Evolutionary conservation across 2,329 filamentous ascomycete genomes (phyloP), one percentile per base, ranked within the genome.

Genomic region (Shiraia sp.): DNA sequence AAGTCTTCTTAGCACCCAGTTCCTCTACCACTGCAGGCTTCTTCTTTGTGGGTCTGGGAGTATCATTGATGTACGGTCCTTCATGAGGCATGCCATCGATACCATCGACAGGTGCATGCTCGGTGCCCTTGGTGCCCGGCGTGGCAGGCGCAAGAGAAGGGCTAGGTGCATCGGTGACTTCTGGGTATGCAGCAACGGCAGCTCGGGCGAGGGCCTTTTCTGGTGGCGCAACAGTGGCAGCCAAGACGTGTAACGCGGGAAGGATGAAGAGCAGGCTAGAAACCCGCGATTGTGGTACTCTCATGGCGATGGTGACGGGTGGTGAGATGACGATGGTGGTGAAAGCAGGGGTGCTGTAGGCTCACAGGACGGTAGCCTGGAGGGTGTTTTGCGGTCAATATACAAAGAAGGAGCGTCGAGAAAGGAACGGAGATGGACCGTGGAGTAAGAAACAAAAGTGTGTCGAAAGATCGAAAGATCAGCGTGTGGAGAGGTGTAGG

Each of bases 71-170:
- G 62, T 81, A 85, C 2, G 93, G 93, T 2, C 93, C 93, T 14
- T 86, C 82, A 65, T 96, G 92, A 32, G 93, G 93, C 73, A 91
- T 93, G 33, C 93, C 93, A 72, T 97, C 93, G 59, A 87, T 86
- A 32, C 91, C 91, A 66, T 97, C 93, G 14, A 96, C 86, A 0
- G 92, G 92, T 41, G 88, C 89, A 74, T 93, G 86, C 67, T 90
- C 90, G 36, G 83, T 85, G 38, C 81, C 82, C 45, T 72, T 69
- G 9, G 57, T 44, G 2, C 42, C 57, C 4, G 63, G 43, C 2
- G 56, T 36, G 2, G 49, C 40, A 34, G 67, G 48, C 38, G 55
- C 45, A 10, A 47, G 53, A 25, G 63, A 54, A 10, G 53, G 46
- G 29, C 57, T 46, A 25, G 53, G 52, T 19, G 51, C 47, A 32